These are phyloP conservation scores for Eucalyptus coolabah DNA, from an alignment of 345 rosid species.

Conservation along the genomic window DNA sequence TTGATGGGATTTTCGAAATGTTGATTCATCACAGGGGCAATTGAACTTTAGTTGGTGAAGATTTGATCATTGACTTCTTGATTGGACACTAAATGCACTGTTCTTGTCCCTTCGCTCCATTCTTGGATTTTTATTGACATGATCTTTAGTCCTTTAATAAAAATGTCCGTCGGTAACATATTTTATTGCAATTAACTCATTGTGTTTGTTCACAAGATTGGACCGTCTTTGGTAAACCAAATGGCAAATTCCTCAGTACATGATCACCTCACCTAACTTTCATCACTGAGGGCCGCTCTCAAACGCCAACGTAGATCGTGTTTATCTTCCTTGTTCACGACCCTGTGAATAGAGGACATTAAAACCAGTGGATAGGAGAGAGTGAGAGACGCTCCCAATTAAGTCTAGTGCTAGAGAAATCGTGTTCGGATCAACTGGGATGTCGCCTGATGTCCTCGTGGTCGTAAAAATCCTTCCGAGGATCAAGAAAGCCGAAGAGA, in stretches of 20 bases:
- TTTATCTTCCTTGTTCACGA: neutral
- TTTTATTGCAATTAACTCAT: neutral
- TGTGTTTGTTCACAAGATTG: neutral
- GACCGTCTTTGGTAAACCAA: neutral
- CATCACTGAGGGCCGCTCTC: neutral
- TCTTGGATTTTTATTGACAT: neutral
- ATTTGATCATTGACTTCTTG: neutral
- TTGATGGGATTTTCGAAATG: neutral
- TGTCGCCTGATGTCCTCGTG: neutral
- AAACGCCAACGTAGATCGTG: neutral
- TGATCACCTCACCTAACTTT: neutral
- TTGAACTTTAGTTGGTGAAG: neutral
- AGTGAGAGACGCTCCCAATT: neutral
- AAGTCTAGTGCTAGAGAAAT: neutral
- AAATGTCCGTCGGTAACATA: neutral
- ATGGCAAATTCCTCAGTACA: neutral
- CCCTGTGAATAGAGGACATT: neutral
- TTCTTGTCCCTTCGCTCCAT: neutral
- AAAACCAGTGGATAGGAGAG: neutral
- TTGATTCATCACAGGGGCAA: neutral
- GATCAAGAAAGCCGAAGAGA: neutral
- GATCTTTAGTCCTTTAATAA: neutral
- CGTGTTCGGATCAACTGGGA: neutral
- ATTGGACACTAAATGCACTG: neutral
- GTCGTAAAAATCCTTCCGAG: neutral